phyloP scores from a whole-genome alignment of 257 asterid genomes.

The Echites panduratus region DNA sequence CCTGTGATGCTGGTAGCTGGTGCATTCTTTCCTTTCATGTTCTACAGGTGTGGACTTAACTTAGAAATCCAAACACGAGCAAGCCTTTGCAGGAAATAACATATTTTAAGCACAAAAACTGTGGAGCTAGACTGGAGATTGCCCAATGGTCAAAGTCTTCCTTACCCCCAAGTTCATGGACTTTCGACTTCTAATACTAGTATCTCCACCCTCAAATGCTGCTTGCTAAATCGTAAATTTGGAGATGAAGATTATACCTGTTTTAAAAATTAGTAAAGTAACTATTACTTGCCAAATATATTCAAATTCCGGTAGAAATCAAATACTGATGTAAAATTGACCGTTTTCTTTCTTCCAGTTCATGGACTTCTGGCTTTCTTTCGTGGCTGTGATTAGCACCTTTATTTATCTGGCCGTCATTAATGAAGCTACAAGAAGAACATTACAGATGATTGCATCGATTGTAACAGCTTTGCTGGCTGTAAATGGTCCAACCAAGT shows the following conservation, averaged over 20 bases:
- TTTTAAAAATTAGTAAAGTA: too few relatives aligned
- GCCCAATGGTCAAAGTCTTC: background rate
- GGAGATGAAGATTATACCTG: background rate
- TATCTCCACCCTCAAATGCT: background rate
- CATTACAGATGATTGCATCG: conserved; percentile 69
- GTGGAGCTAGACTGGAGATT: background rate
- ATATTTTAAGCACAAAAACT: too few relatives aligned
- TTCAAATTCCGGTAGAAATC: background rate
- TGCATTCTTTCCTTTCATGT: conserved; percentile 56
- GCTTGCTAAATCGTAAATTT: background rate
- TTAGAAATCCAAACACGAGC: background rate
- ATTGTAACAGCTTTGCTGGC: conserved; percentile 83
- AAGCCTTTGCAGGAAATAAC: background rate
- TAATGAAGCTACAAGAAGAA: conserved; percentile 60
- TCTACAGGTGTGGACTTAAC: conserved; percentile 49
- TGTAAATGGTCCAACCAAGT: conserved; percentile 79
- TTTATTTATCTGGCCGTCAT: conserved; percentile 59
- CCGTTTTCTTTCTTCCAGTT: conserved; percentile 32
- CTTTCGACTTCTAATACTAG: background rate
- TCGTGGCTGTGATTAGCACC: conserved; percentile 86
- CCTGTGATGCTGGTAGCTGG: conserved; percentile 86
- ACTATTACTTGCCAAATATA: background rate
- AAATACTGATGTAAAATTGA: background rate
- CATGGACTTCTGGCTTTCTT: conserved; percentile 93
- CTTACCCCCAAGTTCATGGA: background rate